phyloP scores from a whole-genome alignment of 306 rosid genomes.

The Prunus kanzakura region DNA sequence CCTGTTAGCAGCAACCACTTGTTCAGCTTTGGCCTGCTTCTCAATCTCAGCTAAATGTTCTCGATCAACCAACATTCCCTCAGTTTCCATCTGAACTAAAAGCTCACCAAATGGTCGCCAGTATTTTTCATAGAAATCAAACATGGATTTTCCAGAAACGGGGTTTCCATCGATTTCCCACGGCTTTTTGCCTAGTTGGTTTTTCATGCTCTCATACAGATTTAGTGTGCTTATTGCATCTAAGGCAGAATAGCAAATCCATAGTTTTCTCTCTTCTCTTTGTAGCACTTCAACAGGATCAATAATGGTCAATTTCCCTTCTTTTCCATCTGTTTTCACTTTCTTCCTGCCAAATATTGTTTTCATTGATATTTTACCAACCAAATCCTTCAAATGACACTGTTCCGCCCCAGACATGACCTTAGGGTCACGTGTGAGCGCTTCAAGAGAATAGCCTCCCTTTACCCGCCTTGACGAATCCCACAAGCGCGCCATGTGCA shows the following conservation, averaged over 20 bases:
- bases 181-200: conserved; percentile 22
- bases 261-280: conserved; percentile 58
- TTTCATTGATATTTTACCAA: conserved; percentile 62
- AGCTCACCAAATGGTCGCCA: conserved; percentile 94
- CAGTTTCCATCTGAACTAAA: conserved; percentile 85
- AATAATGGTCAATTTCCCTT: conserved; percentile 54
- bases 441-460: conserved; percentile 98
- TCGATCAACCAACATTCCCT: conserved; percentile 94
- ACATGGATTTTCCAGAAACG: conserved; percentile 54
- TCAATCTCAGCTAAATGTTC: conserved; percentile 74
- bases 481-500: conserved; percentile 99
- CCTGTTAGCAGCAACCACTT: conserved; percentile 71
- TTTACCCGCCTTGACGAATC: conserved; percentile 77
- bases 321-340: conserved; percentile 47
- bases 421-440: conserved; percentile 60
- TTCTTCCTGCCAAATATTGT: conserved; percentile 58
- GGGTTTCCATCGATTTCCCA: conserved; percentile 39
- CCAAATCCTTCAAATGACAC: conserved; percentile 32
- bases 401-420: conserved; percentile 64
- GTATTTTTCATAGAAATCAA: conserved; percentile 73
- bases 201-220: conserved; percentile 54
- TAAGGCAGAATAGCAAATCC: conserved; percentile 58
- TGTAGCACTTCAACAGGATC: conserved; percentile 91
- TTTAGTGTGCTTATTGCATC: conserved; percentile 54
- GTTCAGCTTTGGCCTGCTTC: conserved; percentile 82